A percentile compares a stretch with the other conserved stretches of the same genome.
phyloP scores from a whole-genome alignment of 768 basidiomycete species.

The Clitopilus passeckerianus region DNA sequence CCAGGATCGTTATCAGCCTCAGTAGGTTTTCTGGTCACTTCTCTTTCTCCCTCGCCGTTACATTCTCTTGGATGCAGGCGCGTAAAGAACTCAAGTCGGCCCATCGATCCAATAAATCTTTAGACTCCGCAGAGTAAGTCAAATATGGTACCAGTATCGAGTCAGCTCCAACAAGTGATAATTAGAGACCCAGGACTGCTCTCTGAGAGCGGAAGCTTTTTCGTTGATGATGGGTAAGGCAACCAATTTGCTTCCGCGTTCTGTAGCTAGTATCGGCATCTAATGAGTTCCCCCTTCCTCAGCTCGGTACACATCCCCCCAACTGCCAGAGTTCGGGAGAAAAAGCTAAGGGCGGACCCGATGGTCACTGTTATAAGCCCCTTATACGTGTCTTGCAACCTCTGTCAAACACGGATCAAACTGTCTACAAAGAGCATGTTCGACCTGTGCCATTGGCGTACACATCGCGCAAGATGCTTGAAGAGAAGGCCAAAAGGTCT shows the following conservation, averaged over 20 bases:
- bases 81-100: not conserved
- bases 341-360: slow-evolving; percentile 45
- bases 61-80: not conserved
- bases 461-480: slow-evolving; percentile 57
- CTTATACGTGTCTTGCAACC: slow-evolving; percentile 47
- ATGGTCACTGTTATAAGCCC: slow-evolving; percentile 48
- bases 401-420: slow-evolving; percentile 55
- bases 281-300: not conserved
- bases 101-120: not conserved
- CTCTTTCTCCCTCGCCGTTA: not conserved
- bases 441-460: slow-evolving; percentile 65
- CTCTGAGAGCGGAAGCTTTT: not conserved
- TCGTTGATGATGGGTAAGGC: not conserved
- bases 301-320: not conserved
- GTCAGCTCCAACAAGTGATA: not conserved
- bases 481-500: slow-evolving; percentile 24
- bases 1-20: not conserved
- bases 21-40: not conserved
- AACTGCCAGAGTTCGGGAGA: slow-evolving; percentile 35
- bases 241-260: not conserved
- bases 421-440: slow-evolving; percentile 63
- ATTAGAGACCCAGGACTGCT: not conserved
- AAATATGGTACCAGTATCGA: not conserved
- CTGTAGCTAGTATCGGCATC: not conserved
- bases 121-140: not conserved